These are phyloP conservation scores for Coffea humblotiana DNA, from an alignment of 305 asterid genomes.

Conservation along the genomic window DNA sequence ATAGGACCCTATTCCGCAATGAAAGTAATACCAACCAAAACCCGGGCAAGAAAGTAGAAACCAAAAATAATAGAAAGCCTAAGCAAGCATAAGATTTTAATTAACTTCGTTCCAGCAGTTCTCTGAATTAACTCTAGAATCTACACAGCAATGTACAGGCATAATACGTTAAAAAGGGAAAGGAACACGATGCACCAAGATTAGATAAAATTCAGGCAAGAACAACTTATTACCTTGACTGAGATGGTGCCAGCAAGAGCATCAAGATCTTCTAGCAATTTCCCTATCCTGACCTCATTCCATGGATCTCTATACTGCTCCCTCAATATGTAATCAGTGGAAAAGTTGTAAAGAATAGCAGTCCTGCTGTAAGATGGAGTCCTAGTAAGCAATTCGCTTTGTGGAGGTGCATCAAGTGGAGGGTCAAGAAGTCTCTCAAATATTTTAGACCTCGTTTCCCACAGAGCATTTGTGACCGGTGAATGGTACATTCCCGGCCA, in stretches of 20 bases:
- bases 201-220: neutral
- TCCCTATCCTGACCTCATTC: slow-evolving; percentile 96
- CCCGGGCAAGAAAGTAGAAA: neutral
- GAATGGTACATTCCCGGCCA: slow-evolving; percentile 99
- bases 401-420: slow-evolving; percentile 93
- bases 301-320: slow-evolving; percentile 98
- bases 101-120: too few relatives aligned
- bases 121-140: too few relatives aligned
- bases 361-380: slow-evolving; percentile 67
- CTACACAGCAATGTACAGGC: too few relatives aligned
- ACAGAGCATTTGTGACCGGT: slow-evolving; percentile 83
- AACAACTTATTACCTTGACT: slow-evolving; percentile 55
- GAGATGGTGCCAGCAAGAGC: slow-evolving; percentile 96
- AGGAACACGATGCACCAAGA: neutral
- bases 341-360: slow-evolving; percentile 68
- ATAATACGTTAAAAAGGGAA: neutral
- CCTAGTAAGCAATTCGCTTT: slow-evolving; percentile 62
- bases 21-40: neutral
- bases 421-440: slow-evolving; percentile 93
- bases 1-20: neutral
- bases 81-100: too few relatives aligned
- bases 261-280: slow-evolving; percentile 96
- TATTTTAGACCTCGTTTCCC: slow-evolving; percentile 81
- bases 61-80: neutral
- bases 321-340: slow-evolving; percentile 68